These are phyloP conservation scores for Ambrosia trifida DNA, from an alignment of 129 eudicot species.

Conservation along the genomic window DNA sequence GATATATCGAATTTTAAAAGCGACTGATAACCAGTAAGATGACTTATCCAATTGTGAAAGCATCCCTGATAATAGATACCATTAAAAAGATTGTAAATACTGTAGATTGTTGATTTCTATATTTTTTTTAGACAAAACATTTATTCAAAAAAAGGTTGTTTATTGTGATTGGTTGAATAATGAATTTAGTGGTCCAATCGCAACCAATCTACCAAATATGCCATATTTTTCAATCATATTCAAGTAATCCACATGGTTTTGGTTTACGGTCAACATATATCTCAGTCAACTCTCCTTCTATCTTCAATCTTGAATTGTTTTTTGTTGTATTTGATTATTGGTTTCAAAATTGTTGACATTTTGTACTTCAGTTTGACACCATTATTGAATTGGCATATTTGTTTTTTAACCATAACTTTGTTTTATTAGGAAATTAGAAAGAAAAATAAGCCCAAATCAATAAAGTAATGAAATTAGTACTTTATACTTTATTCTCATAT, in stretches of 20 bases:
- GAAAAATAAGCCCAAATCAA: conserved; percentile 3
- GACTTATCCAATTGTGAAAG: no score
- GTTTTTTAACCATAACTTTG: background rate
- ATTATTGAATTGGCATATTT: conserved; percentile 6
- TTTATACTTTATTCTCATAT: background rate
- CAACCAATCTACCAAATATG: conserved; percentile 40
- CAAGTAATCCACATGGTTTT: conserved; percentile 40
- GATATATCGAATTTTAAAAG: no score
- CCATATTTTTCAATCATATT: conserved; percentile 30
- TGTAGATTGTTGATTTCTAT: no score
- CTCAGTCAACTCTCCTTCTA: conserved; percentile 30
- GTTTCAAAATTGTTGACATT: conserved; percentile 39
- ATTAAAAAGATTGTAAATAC: no score
- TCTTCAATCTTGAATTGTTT: conserved; percentile 28
- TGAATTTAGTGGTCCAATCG: conserved; percentile 32
- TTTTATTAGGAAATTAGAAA: conserved; percentile 15
- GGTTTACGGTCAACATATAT: conserved; percentile 35
- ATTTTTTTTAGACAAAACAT: background rate
- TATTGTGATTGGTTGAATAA: conserved; percentile 7
- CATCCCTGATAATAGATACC: no score
- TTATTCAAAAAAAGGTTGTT: background rate
- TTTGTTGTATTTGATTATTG: conserved; percentile 19
- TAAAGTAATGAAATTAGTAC: background rate
- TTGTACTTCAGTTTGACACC: conserved; percentile 28
- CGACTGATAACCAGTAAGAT: no score